Percentiles rank a stretch among this genome's conserved stretches.
phyloP scores from a whole-genome alignment of 495 filamentous ascomycete species.

The Melanomma pulvis-pyrius region DNA sequence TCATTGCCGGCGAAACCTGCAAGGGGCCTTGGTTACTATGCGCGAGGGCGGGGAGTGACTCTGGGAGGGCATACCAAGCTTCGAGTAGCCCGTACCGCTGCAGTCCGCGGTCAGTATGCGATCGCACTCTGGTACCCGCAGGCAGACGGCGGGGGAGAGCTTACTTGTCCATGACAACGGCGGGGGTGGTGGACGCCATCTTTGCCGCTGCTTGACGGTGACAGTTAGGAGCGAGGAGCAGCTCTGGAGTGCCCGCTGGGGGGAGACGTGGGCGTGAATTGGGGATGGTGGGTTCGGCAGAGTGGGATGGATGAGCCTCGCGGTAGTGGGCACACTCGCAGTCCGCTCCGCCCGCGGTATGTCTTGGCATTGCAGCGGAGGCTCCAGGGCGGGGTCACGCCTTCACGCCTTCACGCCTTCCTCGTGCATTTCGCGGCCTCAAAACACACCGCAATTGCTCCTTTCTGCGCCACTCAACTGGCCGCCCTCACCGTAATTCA shows the following conservation, averaged over 20 bases:
- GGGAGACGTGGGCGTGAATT: constrained; percentile 19
- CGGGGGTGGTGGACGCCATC: constrained; percentile 97
- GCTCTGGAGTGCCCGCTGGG: constrained; percentile 29
- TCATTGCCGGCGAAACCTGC: constrained; percentile 98
- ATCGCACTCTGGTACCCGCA: constrained; percentile 11
- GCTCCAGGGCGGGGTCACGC: neutral
- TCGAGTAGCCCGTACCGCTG: constrained; percentile 98
- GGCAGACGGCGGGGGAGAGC: constrained; percentile 49
- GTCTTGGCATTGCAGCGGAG: neutral
- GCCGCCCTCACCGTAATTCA: neutral
- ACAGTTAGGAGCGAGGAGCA: constrained; percentile 23
- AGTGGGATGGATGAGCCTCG: constrained; percentile 21
- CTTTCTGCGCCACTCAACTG: neutral
- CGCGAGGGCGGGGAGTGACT: constrained; percentile 39
- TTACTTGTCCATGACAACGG: constrained; percentile 99
- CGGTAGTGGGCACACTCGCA: constrained; percentile 9
- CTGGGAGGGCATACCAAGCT: constrained; percentile 68
- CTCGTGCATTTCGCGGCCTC: neutral
- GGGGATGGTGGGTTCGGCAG: constrained; percentile 28
- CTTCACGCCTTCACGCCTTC: neutral
- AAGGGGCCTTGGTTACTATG: constrained; percentile 5
- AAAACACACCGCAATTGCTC: neutral
- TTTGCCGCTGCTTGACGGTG: constrained; percentile 41
- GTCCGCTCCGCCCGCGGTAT: constrained; percentile 15
- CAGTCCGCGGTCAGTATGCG: constrained; percentile 32